Base-by-base conservation (phyloP, 805 yeast species). In the Candida nemodendra region DNA sequence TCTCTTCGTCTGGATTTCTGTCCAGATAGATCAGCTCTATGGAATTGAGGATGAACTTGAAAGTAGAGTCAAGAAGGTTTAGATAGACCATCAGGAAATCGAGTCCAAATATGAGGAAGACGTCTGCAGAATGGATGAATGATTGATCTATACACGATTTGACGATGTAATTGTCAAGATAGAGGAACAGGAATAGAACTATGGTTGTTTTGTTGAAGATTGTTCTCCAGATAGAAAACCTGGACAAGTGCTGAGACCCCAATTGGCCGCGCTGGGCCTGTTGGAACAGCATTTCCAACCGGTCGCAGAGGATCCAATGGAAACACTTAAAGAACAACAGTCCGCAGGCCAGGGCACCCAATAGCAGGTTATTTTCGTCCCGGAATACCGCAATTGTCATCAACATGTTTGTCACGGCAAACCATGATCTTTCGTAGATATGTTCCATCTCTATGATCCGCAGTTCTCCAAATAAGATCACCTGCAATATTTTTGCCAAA, bases 371-470 rank as follows among this genome's bases (percentile, higher is more conserved):
- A 42, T 70, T 65, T 30, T 70, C 75, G 36, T 68, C 72, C 23
- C 70, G 62, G 55, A 78, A 77, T 59, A 76, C 69, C 1, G 80
- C 71, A 13, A 77, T 59, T 11, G 79, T 72, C 53, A 83, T 61
- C 34, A 87, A 56, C 38, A 83, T 71, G 48, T 79, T 79, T 27
- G 85, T 77, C 15, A 83, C 65, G 2, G 85, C 73, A 38, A 65
- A 78, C 71, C 81, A 84, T 35, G 76, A 69, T 56, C 79, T 72
- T 56, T 75, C 95, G 57, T 71, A 76, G 35, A 78, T 70, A 54
- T 84, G 90, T 49, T 90, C 95, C 36, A 73, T 61, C 57, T 91
- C 99, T 23, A 84, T 71, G 12, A 79, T 62, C 39, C 95, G 68
- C 36, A 91, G 64, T 39, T 78, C 79, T 0, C 96, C 96, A 65